Percentiles rank a stretch among this genome's conserved stretches.
Conservation (phyloP, 2,329 filamentous ascomycete genomes). For the Hirsutella rhossiliensis region DNA sequence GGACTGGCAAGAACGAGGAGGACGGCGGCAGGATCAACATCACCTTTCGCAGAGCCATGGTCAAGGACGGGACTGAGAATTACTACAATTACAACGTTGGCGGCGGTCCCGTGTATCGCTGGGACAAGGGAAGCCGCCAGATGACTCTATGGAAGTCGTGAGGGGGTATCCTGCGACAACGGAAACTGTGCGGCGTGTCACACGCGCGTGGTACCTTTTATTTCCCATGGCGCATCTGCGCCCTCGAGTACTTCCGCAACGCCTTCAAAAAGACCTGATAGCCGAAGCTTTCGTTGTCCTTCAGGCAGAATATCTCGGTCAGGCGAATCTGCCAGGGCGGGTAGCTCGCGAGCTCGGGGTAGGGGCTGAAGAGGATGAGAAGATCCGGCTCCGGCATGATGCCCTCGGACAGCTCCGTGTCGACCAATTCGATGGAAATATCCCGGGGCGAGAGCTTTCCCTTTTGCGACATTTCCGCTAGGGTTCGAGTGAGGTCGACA, state of each 20-base stretch:
- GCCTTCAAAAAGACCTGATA: slow-evolving; percentile 89
- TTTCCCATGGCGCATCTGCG: slow-evolving; percentile 76
- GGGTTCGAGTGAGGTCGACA: slow-evolving; percentile 87
- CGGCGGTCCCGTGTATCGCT: slow-evolving; percentile 52
- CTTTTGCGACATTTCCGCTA: slow-evolving; percentile 89
- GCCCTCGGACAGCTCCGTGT: slow-evolving; percentile 69
- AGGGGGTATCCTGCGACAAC: slow-evolving; percentile 6
- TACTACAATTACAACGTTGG: slow-evolving; percentile 81
- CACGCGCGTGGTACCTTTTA: slow-evolving; percentile 16
- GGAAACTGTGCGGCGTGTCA: background rate
- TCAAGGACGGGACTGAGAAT: slow-evolving; percentile 64
- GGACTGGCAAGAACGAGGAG: slow-evolving; percentile 49
- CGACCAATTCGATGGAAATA: slow-evolving; percentile 75
- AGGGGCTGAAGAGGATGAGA: slow-evolving; percentile 74
- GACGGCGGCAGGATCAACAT: slow-evolving; percentile 63
- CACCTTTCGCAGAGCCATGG: slow-evolving; percentile 61
- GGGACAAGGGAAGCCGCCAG: slow-evolving; percentile 45
- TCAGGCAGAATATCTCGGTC: slow-evolving; percentile 80
- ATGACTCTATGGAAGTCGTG: slow-evolving; percentile 28
- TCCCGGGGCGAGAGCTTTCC: slow-evolving; percentile 71
- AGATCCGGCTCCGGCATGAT: slow-evolving; percentile 87
- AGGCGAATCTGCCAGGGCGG: slow-evolving; percentile 93
- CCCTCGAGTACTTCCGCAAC: slow-evolving; percentile 71
- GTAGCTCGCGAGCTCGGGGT: slow-evolving; percentile 77
- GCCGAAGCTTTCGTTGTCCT: slow-evolving; percentile 70